Evolutionary conservation across 768 basidiomycete genomes (phyloP).

Genomic region (Xerocomellus dryophilus): DNA sequence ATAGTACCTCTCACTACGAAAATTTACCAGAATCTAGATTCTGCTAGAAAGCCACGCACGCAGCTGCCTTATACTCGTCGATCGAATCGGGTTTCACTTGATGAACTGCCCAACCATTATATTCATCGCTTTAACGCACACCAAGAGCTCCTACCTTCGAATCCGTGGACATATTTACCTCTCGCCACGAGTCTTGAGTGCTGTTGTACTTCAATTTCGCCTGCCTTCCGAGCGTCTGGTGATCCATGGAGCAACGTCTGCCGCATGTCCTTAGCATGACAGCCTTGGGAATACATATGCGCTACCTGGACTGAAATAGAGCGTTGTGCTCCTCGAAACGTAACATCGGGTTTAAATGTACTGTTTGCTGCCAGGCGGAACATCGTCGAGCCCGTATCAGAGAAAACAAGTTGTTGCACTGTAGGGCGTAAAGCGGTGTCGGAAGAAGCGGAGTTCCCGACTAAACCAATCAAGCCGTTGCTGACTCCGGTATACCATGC

Average conservation of each 20-base stretch:
- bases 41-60: conserved; percentile 48
- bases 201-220: conserved; percentile 71
- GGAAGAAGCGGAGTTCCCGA: conserved; percentile 22
- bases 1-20: conserved; percentile 75
- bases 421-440: conserved; percentile 2
- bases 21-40: not conserved
- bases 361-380: conserved; percentile 19
- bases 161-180: conserved; percentile 91
- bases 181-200: conserved; percentile 88
- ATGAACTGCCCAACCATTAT: conserved; percentile 55
- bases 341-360: conserved; percentile 9
- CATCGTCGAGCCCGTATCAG: conserved; percentile 17
- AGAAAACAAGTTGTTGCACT: conserved; percentile 1
- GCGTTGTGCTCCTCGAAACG: conserved; percentile 36
- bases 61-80: conserved; percentile 84
- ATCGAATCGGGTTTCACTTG: conserved; percentile 77
- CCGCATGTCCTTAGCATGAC: conserved; percentile 26
- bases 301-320: conserved; percentile 64
- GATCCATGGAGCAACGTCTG: conserved; percentile 94
- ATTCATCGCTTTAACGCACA: not conserved
- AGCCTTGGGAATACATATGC: conserved; percentile 19
- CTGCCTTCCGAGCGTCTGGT: conserved; percentile 79
- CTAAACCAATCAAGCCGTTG: not conserved
- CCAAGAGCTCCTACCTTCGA: conserved; percentile 57
- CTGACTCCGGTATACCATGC: too few species aligned